phyloP scores from a whole-genome alignment of 768 basidiomycete species.

The Amanita brunnescens region DNA sequence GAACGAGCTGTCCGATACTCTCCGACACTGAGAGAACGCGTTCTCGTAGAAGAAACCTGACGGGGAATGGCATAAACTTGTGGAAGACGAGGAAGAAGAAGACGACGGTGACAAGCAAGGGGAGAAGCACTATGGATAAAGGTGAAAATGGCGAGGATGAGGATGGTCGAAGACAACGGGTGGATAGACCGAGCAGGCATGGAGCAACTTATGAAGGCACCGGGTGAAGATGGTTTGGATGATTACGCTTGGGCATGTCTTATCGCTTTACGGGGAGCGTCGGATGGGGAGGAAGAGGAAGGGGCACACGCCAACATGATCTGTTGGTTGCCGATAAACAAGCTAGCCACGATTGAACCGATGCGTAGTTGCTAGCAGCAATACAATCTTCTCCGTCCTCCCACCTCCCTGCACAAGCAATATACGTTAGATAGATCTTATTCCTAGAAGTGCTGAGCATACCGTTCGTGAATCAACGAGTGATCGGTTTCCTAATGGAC shows the following conservation, averaged over 20 bases:
- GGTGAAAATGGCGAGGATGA: constrained; percentile 13
- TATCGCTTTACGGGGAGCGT: constrained; percentile 25
- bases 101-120: constrained; percentile 13
- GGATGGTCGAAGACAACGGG: constrained; percentile 27
- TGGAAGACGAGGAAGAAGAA: constrained; percentile 10
- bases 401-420: too few relatives aligned
- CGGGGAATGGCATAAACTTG: constrained; percentile 8
- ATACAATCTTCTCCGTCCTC: too few relatives aligned
- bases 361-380: too few relatives aligned
- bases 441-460: too few relatives aligned
- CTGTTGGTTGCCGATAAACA: too few relatives aligned
- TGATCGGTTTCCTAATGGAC: too few relatives aligned
- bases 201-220: constrained; percentile 42
- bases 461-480: too few relatives aligned
- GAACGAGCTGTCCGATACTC: too few relatives aligned
- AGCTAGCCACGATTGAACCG: too few relatives aligned
- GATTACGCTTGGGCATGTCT: constrained; percentile 56
- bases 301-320: too few relatives aligned
- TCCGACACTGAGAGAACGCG: too few relatives aligned
- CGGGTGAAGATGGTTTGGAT: constrained; percentile 59
- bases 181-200: constrained; percentile 52
- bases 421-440: too few relatives aligned
- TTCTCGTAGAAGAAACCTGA: constrained; percentile 1
- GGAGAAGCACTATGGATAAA: constrained; percentile 14
- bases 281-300: constrained; percentile 20